Evolutionary conservation across 164 flowering plant species (phyloP), one percentile per base, ranked within the genome.

Genomic region (Warburgia ugandensis): DNA sequence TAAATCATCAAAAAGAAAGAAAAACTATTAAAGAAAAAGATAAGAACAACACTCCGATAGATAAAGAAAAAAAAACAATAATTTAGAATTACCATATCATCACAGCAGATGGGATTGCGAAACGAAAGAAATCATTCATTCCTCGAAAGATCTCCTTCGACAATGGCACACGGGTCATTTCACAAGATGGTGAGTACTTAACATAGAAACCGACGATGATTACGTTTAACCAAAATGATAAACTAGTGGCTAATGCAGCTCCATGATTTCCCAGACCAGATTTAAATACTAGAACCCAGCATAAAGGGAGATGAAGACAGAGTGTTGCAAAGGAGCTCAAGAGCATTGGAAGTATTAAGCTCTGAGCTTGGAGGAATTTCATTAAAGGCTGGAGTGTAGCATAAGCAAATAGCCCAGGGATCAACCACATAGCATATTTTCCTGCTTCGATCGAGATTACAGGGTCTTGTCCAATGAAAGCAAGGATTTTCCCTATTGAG

Each of bases 71-170:
- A 43, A 6, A 23, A 17, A 6, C 19, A 51, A 40, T 8, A 41
- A 33, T 3, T 54, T 25, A 29, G 8, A 27, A 20, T 61, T 73
- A 86, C 97, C 96, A 87, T 25, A 77, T 59, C 97, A 91, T 91
- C 4, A 75, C 60, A 39, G 94, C 80, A 35, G 98, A 92, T 65
- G 98, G 88, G 29, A 92, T 28, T 4, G 96, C 95, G 5, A 78
- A 69, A 4, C 73, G 66, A 30, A 85, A 76, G 62, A 87, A 87
- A 54, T 73, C 73, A 20, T 63, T 31, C 4, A 85, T 60, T 20
- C 83, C 88, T 6, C 37, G 56, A 44, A 91, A 74, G 0, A 79
- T 47, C 50, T 83, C 92, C 68, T 55, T 70, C 1, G 95, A 74
- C 16, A 80, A 16, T 3, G 80, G 74, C 2, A 66, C 69, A 17